Percentiles rank a stretch among this genome's conserved stretches.
phyloP scores from a whole-genome alignment of 169 alveolate genomes.

The Eimeria tenella region DNA sequence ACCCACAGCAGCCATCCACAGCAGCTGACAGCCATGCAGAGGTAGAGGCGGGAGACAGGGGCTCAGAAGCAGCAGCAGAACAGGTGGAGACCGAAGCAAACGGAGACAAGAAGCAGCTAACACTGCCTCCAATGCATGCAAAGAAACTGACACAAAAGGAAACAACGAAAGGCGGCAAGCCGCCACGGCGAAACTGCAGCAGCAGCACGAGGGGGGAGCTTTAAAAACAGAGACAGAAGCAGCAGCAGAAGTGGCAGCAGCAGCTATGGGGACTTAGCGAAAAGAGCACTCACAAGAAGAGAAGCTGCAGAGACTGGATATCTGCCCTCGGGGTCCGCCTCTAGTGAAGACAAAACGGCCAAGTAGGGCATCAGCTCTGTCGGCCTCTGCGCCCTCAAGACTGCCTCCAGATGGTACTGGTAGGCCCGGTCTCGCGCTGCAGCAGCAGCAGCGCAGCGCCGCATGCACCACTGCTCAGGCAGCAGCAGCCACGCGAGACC shows the following conservation, averaged over 20 bases:
- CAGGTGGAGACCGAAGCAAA: not conserved
- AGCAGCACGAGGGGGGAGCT: not conserved
- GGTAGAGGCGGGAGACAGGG: no score
- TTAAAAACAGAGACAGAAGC: not conserved
- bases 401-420: slow-evolving; percentile 47
- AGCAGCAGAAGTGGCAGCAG: not conserved
- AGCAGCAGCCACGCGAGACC: not conserved
- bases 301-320: slow-evolving; percentile 59
- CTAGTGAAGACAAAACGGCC: slow-evolving; percentile 22
- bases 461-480: not conserved
- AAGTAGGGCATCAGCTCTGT: slow-evolving; percentile 32
- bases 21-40: no score
- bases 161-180: not conserved
- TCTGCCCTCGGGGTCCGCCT: slow-evolving; percentile 45
- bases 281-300: slow-evolving; percentile 45
- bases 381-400: slow-evolving; percentile 43
- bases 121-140: not conserved
- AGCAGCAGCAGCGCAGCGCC: not conserved
- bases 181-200: not conserved
- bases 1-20: not conserved
- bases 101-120: not conserved
- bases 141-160: not conserved
- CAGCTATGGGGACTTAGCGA: not conserved
- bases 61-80: not conserved
- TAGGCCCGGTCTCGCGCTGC: slow-evolving; percentile 49